Percentiles rank a stretch among this genome's conserved stretches.
These are phyloP conservation scores for Clathrus columnatus DNA, from an alignment of 768 basidiomycete genomes.

Conservation along the genomic window DNA sequence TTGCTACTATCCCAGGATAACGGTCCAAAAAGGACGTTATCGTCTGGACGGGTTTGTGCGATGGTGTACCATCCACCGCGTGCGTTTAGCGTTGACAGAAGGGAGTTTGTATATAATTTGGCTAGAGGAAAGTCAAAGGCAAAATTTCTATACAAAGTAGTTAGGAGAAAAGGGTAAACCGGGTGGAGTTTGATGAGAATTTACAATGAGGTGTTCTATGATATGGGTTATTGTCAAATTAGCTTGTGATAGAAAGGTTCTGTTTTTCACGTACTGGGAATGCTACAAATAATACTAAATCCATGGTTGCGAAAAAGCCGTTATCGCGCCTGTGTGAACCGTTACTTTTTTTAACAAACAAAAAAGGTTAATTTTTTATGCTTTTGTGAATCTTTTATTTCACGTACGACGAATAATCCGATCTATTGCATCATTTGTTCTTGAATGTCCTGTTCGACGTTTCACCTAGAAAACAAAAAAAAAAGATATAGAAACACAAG, in stretches of 20 bases:
- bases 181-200: not conserved
- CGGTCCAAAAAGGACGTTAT: not conserved
- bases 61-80: slow-evolving; percentile 10
- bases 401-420: slow-evolving; percentile 27
- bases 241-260: not conserved
- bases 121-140: slow-evolving; percentile 25
- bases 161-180: not conserved
- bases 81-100: slow-evolving; percentile 27
- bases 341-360: not conserved
- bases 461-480: slow-evolving; percentile 21
- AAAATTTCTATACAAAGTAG: slow-evolving; percentile 8
- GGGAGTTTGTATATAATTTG: slow-evolving; percentile 29
- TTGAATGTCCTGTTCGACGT: slow-evolving; percentile 27
- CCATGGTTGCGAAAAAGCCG: slow-evolving; percentile 27
- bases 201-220: not conserved
- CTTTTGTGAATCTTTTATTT: not conserved
- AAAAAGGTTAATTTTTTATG: not conserved
- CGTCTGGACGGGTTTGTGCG: not conserved
- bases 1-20: not conserved
- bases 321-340: slow-evolving; percentile 22
- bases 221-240: not conserved
- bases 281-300: slow-evolving; percentile 28
- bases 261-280: not conserved
- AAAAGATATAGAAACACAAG: not conserved
- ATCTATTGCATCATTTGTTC: slow-evolving; percentile 30